Base-by-base conservation (phyloP, 2,329 filamentous ascomycete species). In the Macrophomina phaseolina region DNA sequence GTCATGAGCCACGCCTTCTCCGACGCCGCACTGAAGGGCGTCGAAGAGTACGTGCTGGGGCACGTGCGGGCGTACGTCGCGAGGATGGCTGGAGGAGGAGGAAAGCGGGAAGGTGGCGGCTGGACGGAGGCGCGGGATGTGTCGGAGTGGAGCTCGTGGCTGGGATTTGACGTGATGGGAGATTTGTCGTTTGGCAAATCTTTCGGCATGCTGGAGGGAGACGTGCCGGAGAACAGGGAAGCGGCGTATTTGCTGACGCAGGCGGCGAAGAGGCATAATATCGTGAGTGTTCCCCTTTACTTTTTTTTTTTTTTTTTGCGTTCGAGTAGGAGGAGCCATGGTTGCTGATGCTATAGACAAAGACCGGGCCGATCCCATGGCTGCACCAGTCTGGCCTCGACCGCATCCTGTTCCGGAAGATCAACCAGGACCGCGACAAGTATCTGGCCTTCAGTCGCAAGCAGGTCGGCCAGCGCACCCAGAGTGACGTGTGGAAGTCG, bases 141-240 rank as follows among this genome's bases (percentile, higher is more conserved):
- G 7, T 18, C 51, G 4, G 42, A 40, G 30, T 55, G 34, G 42
- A 38, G 49, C 64, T 55, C 61, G 3, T 52, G 53, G 36, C 72
- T 85, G 40, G 79, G 81, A 8, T 82, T 85, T 68, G 84, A 86
- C 67, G 80, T 85, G 67, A 85, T 86, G 80, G 82, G 81, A 9
- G 82, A 84, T 68, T 69, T 83, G 30, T 78, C 78, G 30, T 81
- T 82, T 70, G 80, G 80, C 5, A 81, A 82, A 70, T 73, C 80
- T 42, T 81, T 83, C 69, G 74, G 75, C 40, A 81, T 82, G 80
- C 69, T 83, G 63, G 77, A 80, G 69, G 74, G 78, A 2, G 45
- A 62, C 45, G 40, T 62, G 16, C 42, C 58, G 11, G 70, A 72
- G 46, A 74, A 76, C 51, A 67, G 77, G 23, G 58, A 62, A 42